A percentile compares a stretch with the other conserved stretches of the same genome.
Evolutionary conservation across 345 rosid genomes (phyloP).

Genomic region (Orychophragmus violaceus): DNA sequence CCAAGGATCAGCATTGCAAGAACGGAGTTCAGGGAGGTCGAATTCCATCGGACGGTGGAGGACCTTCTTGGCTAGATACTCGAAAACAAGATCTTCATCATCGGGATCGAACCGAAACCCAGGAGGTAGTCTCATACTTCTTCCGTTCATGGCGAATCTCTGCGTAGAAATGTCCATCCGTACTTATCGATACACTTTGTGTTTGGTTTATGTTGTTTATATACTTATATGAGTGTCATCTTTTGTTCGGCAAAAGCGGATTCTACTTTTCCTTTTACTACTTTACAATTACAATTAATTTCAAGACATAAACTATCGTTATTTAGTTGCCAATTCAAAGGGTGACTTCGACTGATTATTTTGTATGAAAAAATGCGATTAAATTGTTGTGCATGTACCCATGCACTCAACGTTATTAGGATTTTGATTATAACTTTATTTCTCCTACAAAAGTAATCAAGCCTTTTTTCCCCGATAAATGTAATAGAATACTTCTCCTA

Average conservation of each 20-base stretch:
- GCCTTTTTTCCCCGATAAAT: too few relatives aligned
- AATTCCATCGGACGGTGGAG: conserved; percentile 47
- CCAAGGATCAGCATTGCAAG: conserved; percentile 68
- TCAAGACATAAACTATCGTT: not conserved
- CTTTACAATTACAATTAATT: conserved; percentile 12
- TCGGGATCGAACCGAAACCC: conserved; percentile 74
- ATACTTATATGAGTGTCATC: conserved; percentile 14
- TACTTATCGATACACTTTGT: conserved; percentile 9
- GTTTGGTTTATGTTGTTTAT: conserved; percentile 24
- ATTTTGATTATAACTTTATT: not conserved
- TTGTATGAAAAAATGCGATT: not conserved
- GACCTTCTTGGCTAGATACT: conserved; percentile 57
- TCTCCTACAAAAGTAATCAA: too few relatives aligned
- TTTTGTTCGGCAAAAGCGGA: conserved; percentile 26
- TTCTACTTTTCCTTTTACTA: conserved; percentile 18
- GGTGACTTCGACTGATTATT: not conserved
- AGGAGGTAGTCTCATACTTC: conserved; percentile 53
- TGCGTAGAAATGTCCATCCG: conserved; percentile 31
- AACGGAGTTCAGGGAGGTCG: conserved; percentile 54
- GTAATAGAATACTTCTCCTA: too few relatives aligned
- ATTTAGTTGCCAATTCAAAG: not conserved
- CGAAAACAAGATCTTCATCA: conserved; percentile 68
- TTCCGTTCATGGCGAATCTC: conserved; percentile 35
- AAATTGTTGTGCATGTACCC: not conserved
- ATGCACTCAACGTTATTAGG: not conserved